These are phyloP conservation scores for Phytophthora pinifolia DNA, from an alignment of 352 stramenopile genomes.

Conservation along the genomic window DNA sequence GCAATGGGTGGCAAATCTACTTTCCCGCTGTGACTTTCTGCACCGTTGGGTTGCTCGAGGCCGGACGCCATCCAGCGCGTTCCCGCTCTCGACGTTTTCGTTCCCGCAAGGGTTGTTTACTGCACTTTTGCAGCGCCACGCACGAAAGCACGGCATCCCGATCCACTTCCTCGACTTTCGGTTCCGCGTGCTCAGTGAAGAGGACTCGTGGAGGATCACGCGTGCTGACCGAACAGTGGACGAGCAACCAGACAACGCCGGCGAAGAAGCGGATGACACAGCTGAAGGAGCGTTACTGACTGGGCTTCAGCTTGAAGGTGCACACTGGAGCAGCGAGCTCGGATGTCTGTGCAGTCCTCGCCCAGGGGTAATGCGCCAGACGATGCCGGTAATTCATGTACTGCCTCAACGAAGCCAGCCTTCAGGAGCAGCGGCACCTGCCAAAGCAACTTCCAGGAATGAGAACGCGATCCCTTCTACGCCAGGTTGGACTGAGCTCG, in stretches of 20 bases:
- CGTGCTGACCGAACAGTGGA: background rate
- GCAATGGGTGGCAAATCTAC: slow-evolving; percentile 58
- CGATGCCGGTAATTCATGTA: slow-evolving; percentile 89
- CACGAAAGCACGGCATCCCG: slow-evolving; percentile 59
- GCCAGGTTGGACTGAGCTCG: background rate
- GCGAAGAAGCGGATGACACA: background rate
- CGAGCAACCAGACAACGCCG: slow-evolving; percentile 2
- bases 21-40: slow-evolving; percentile 61
- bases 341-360: slow-evolving; percentile 50
- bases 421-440: background rate
- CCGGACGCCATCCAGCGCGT: slow-evolving; percentile 28
- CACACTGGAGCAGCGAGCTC: slow-evolving; percentile 56
- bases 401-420: slow-evolving; percentile 42
- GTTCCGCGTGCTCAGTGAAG: slow-evolving; percentile 57
- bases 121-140: slow-evolving; percentile 70
- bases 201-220: slow-evolving; percentile 27
- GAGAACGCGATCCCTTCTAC: background rate
- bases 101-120: slow-evolving; percentile 84
- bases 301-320: slow-evolving; percentile 70
- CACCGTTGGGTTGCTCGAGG: slow-evolving; percentile 43
- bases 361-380: slow-evolving; percentile 62
- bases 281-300: slow-evolving; percentile 58
- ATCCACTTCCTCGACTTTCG: slow-evolving; percentile 82
- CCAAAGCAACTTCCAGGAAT: background rate
- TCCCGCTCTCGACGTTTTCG: slow-evolving; percentile 65